Evolutionary conservation across 2,329 filamentous ascomycete genomes (phyloP).

Genomic region (Fusarium camptoceras): DNA sequence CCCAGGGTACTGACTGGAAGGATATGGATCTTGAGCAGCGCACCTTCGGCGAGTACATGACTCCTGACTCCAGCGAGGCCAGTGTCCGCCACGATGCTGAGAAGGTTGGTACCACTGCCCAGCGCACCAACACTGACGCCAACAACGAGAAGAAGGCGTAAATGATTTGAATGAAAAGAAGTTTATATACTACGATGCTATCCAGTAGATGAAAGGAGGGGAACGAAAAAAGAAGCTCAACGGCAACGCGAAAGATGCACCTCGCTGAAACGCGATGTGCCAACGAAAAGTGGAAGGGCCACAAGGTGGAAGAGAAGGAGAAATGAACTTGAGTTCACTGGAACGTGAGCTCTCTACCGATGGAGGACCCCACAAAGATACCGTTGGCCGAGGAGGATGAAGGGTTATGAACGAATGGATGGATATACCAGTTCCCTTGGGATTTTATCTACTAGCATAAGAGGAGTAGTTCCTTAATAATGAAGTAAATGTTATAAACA

Average conservation of each 20-base stretch:
- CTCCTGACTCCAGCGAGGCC: conserved; percentile 44
- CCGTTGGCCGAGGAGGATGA: conserved; percentile 27
- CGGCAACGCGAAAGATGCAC: conserved; percentile 3
- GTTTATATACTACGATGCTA: conserved; percentile 8
- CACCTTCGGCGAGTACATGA: conserved; percentile 55
- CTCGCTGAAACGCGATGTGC: conserved; percentile 21
- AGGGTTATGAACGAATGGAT: conserved; percentile 12
- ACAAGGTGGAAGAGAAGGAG: conserved; percentile 44
- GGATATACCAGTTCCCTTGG: conserved; percentile 23
- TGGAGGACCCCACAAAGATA: conserved; percentile 21
- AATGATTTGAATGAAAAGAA: conserved; percentile 10
- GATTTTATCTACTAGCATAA: conserved; percentile 32
- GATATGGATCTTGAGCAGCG: conserved; percentile 56
- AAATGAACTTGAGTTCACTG: conserved; percentile 44
- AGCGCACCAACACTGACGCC: conserved; percentile 5
- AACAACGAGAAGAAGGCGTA: conserved; percentile 39
- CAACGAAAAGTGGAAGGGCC: conserved; percentile 6
- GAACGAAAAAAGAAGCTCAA: conserved; percentile 7
- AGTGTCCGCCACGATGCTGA: conserved; percentile 45
- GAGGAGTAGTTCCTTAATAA: conserved; percentile 31
- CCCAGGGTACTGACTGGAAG: conserved; percentile 49
- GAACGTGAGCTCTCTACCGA: conserved; percentile 25
- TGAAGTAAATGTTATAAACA: conserved; percentile 22
- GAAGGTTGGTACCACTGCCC: conserved; percentile 33
- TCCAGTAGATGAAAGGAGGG: not conserved